Conservation (phyloP, 2,329 filamentous ascomycete species). For the Pseudogymnoascus sp. region DNA sequence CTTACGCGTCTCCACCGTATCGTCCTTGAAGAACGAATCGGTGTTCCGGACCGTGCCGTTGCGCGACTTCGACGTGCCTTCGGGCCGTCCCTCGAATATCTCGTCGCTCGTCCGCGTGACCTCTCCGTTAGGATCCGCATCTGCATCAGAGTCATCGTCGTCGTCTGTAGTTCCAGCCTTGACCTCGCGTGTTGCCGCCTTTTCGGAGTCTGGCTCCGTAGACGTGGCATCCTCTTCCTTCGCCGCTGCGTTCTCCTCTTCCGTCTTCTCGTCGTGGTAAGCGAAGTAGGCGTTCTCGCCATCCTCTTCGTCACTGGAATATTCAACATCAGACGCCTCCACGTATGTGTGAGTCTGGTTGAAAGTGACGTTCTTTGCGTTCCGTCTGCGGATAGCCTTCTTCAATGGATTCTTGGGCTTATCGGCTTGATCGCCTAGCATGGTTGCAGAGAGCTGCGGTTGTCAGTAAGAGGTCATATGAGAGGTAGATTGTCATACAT, state of each 20-base stretch:
- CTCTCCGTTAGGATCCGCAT: slow-evolving; percentile 29
- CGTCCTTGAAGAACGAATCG: slow-evolving; percentile 96
- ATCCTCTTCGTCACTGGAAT: slow-evolving; percentile 56
- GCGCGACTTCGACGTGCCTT: slow-evolving; percentile 57
- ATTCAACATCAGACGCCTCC: slow-evolving; percentile 65
- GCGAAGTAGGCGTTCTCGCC: slow-evolving; percentile 40
- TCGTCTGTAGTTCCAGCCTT: neutral
- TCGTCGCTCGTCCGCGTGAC: slow-evolving; percentile 57
- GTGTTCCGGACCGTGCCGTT: slow-evolving; percentile 86
- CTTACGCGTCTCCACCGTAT: slow-evolving; percentile 90
- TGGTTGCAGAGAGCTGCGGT: slow-evolving; percentile 56
- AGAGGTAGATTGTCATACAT: slow-evolving; percentile 51
- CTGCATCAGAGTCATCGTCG: slow-evolving; percentile 7
- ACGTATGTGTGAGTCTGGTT: slow-evolving; percentile 59
- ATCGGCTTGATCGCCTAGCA: slow-evolving; percentile 63
- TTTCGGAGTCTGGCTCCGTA: slow-evolving; percentile 34
- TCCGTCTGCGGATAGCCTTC: slow-evolving; percentile 63
- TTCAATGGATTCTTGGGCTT: slow-evolving; percentile 68
- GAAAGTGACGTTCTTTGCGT: slow-evolving; percentile 66
- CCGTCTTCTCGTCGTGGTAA: slow-evolving; percentile 37
- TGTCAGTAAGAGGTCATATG: slow-evolving; percentile 12
- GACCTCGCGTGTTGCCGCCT: slow-evolving; percentile 31
- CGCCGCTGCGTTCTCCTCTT: slow-evolving; percentile 23
- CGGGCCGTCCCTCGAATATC: slow-evolving; percentile 48
- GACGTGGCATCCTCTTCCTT: slow-evolving; percentile 31